phyloP scores from a whole-genome alignment of 192 early-diverging fungal species.

The Coemansia sp. region DNA sequence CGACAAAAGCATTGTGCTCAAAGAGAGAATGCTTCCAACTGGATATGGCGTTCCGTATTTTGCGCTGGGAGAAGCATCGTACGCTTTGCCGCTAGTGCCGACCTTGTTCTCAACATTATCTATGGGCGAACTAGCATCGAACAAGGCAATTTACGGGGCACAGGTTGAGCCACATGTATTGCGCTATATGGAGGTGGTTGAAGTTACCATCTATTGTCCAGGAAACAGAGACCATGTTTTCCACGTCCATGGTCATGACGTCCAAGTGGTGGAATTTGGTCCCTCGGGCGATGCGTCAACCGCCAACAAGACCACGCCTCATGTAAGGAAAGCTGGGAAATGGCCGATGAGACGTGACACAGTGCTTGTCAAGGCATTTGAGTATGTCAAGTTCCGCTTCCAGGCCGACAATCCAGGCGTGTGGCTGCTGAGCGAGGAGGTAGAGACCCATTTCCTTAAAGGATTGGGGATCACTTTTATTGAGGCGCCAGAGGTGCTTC shows the following conservation, averaged over 20 bases:
- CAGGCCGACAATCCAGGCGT: slow-evolving; percentile 75
- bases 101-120: background rate
- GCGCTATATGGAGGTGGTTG: too few relatives aligned
- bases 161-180: slow-evolving; percentile 1
- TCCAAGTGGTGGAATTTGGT: slow-evolving; percentile 22
- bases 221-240: too few relatives aligned
- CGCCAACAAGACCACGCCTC: too few relatives aligned
- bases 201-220: too few relatives aligned
- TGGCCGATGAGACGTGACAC: slow-evolving; percentile 70
- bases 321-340: too few relatives aligned
- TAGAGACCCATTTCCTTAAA: slow-evolving; percentile 52
- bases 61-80: background rate
- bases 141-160: background rate
- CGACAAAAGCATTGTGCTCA: too few relatives aligned
- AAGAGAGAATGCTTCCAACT: too few relatives aligned
- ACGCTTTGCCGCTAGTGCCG: background rate
- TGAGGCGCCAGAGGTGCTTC: slow-evolving; percentile 63
- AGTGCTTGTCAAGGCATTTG: slow-evolving; percentile 54
- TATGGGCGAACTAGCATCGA: background rate
- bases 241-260: slow-evolving; percentile 20
- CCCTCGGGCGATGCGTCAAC: background rate
- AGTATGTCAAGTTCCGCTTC: slow-evolving; percentile 66
- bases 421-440: slow-evolving; percentile 79
- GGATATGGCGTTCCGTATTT: too few relatives aligned
- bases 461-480: slow-evolving; percentile 69